Percentiles rank a stretch among this genome's conserved stretches.
phyloP scores from a whole-genome alignment of 1,139 yeast species.

The Protomyces lactucae-debilis region DNA sequence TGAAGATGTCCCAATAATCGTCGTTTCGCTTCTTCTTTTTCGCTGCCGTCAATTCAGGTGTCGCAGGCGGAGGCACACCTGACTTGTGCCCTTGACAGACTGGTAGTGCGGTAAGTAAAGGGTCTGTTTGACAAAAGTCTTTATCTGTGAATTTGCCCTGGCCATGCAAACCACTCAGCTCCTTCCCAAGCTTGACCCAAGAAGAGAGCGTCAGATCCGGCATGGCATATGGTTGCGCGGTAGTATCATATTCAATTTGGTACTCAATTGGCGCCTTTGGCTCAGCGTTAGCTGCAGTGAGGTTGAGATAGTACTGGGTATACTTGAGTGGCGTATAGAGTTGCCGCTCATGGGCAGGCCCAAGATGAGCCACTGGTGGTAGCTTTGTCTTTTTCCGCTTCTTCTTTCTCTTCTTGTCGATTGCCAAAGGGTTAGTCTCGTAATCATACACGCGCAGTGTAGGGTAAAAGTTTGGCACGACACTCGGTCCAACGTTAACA shows the following conservation, averaged over 20 bases:
- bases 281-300: constrained; percentile 50
- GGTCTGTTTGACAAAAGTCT: neutral
- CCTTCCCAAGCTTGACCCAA: constrained; percentile 11
- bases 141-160: neutral
- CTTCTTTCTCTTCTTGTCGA: constrained; percentile 36
- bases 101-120: neutral
- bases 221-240: constrained; percentile 54
- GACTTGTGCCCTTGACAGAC: neutral
- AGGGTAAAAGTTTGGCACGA: constrained; percentile 83
- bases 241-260: constrained; percentile 65
- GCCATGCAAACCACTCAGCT: constrained; percentile 20
- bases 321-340: constrained; percentile 66
- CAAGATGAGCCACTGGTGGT: constrained; percentile 53
- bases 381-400: constrained; percentile 36
- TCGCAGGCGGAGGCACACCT: neutral
- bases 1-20: constrained; percentile 17
- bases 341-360: constrained; percentile 73
- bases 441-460: constrained; percentile 83
- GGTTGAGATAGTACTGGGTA: constrained; percentile 65
- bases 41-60: neutral
- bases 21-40: constrained; percentile 13
- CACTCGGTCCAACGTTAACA: constrained; percentile 66
- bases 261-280: constrained; percentile 38
- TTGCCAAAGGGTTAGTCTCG: constrained; percentile 34
- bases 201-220: constrained; percentile 49